Conservation (phyloP, 2,329 filamentous ascomycete species). For the Arthroderma sp. region DNA sequence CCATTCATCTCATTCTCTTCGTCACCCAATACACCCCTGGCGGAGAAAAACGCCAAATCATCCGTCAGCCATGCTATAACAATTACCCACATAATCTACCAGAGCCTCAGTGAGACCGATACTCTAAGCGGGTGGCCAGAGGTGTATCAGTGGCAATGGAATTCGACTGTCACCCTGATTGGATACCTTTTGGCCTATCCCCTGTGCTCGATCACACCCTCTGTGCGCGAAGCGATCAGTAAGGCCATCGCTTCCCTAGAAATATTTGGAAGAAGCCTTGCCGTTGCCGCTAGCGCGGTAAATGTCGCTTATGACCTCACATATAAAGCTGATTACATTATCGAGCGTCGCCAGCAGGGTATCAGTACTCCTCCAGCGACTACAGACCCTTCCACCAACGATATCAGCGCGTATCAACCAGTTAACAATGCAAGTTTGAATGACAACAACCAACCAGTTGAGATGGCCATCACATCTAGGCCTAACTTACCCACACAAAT, state of each 20-base stretch:
- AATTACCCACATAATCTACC: conserved; percentile 27
- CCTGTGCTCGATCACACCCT: conserved; percentile 13
- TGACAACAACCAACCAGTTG: no score
- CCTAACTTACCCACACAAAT: no score
- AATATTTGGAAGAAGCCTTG: conserved; percentile 22
- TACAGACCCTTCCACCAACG: no score
- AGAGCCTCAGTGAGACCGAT: conserved; percentile 20
- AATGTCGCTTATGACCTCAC: conserved; percentile 20
- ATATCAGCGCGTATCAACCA: no score
- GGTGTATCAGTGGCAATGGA: conserved; percentile 33
- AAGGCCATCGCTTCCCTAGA: conserved; percentile 25
- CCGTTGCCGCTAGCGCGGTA: conserved; percentile 22
- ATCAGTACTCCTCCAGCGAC: no score
- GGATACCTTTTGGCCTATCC: conserved; percentile 31
- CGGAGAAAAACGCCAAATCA: conserved; percentile 10
- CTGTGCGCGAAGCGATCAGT: conserved; percentile 23
- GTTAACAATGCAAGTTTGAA: no score
- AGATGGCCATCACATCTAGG: no score
- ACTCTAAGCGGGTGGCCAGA: conserved; percentile 28
- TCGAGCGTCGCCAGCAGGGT: conserved; percentile 8
- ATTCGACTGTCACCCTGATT: conserved; percentile 28
- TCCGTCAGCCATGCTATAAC: conserved; percentile 18
- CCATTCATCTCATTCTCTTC: conserved; percentile 27
- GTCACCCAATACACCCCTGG: conserved; percentile 8
- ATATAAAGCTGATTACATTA: conserved; percentile 18